phyloP scores from a whole-genome alignment of 192 early-diverging fungal genomes.

The Spizellomyces sp. region DNA sequence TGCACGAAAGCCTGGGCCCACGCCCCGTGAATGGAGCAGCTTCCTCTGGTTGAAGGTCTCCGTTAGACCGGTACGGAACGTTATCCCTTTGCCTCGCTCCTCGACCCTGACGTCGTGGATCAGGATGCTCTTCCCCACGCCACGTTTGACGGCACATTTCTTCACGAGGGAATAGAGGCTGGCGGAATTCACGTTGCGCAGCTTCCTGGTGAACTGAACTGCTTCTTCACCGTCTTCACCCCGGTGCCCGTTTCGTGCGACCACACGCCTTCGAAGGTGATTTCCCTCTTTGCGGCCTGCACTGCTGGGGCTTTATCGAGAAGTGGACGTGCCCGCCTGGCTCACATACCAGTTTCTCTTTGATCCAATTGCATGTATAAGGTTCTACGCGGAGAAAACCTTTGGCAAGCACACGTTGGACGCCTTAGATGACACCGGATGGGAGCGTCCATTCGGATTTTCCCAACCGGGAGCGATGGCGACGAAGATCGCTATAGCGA shows the following conservation, averaged over 20 bases:
- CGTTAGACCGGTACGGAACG: not conserved
- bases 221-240: not conserved
- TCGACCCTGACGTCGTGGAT: not conserved
- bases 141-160: slow-evolving; percentile 5
- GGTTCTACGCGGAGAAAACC: too few relatives aligned
- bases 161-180: not conserved
- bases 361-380: too few relatives aligned
- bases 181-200: slow-evolving; percentile 1
- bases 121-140: not conserved
- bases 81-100: not conserved
- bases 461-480: too few relatives aligned
- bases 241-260: slow-evolving; percentile 1
- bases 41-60: not conserved
- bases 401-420: too few relatives aligned
- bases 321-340: too few relatives aligned
- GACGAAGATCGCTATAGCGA: too few relatives aligned
- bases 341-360: too few relatives aligned
- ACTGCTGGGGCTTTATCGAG: too few relatives aligned
- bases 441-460: too few relatives aligned
- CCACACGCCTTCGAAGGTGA: not conserved
- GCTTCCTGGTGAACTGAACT: slow-evolving; percentile 6
- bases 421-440: too few relatives aligned
- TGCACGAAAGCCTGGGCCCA: not conserved
- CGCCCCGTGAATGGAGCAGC: not conserved
- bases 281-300: too few relatives aligned